Conservation (phyloP, 2,329 filamentous ascomycete species). For the Aspergillus fumigatus region DNA sequence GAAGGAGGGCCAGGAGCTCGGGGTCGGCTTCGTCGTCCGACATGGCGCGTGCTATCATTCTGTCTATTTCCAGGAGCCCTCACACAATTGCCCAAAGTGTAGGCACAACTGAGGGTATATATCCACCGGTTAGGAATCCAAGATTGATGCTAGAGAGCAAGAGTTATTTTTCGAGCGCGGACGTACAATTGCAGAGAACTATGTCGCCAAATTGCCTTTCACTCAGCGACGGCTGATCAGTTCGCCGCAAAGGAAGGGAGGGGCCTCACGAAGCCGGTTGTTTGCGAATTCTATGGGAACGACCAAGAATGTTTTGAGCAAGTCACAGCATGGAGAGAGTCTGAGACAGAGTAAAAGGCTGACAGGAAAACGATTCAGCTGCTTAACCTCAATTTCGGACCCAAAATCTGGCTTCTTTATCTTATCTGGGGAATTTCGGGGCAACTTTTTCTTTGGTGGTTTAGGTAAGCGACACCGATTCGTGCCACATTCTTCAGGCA, state of each 20-base stretch:
- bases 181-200: not conserved
- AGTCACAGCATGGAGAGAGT: not conserved
- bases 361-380: not conserved
- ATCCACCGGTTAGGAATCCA: not conserved
- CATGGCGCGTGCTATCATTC: slow-evolving; percentile 50
- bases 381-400: not conserved
- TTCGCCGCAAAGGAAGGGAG: not conserved
- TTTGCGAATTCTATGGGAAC: not conserved
- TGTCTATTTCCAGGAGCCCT: too few relatives aligned
- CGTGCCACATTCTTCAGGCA: not conserved
- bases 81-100: slow-evolving; percentile 14
- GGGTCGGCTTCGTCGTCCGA: slow-evolving; percentile 88
- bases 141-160: not conserved
- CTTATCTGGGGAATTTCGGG: not conserved
- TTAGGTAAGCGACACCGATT: not conserved
- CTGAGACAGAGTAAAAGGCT: not conserved
- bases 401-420: not conserved
- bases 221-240: not conserved
- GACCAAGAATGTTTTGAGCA: not conserved
- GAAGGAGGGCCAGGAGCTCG: slow-evolving; percentile 80
- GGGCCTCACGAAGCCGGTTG: not conserved
- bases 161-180: not conserved
- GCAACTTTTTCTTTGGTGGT: not conserved
- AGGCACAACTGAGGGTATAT: slow-evolving; percentile 8
- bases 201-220: not conserved